phyloP scores from a whole-genome alignment of 192 early-diverging fungal genomes.

The Obelidium mucronatum region DNA sequence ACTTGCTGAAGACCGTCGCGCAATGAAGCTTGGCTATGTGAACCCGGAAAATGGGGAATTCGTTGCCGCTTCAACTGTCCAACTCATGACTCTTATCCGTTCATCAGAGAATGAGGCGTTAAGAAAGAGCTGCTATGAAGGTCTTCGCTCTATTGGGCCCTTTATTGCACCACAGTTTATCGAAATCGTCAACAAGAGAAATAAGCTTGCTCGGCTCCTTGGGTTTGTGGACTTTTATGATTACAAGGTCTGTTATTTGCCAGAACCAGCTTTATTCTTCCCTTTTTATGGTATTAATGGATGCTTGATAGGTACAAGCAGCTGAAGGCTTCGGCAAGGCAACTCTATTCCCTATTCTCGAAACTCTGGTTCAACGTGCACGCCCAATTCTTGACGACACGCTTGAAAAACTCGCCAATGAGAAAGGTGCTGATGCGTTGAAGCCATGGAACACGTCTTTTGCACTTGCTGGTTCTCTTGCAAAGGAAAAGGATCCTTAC shows the following conservation, averaged over 20 bases:
- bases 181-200: slow-evolving; percentile 44
- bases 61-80: slow-evolving; percentile 39
- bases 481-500: slow-evolving; percentile 30
- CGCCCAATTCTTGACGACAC: slow-evolving; percentile 36
- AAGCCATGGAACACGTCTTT: slow-evolving; percentile 40
- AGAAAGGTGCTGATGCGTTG: slow-evolving; percentile 42
- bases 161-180: slow-evolving; percentile 42
- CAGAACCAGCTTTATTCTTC: too few species aligned
- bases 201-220: slow-evolving; percentile 40
- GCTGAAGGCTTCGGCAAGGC: slow-evolving; percentile 48
- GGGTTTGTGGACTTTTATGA: slow-evolving; percentile 42
- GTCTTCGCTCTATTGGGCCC: slow-evolving; percentile 39
- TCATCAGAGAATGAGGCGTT: slow-evolving; percentile 35
- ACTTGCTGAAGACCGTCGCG: slow-evolving; percentile 27
- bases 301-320: too few species aligned
- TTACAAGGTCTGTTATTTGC: slow-evolving; percentile 37
- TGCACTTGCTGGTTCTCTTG: slow-evolving; percentile 30
- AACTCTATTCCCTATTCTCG: slow-evolving; percentile 43
- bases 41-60: slow-evolving; percentile 28
- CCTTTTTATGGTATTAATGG: too few species aligned
- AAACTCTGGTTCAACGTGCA: slow-evolving; percentile 33
- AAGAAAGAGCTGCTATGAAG: slow-evolving; percentile 41
- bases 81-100: slow-evolving; percentile 40
- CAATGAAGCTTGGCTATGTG: slow-evolving; percentile 39
- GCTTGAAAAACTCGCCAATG: slow-evolving; percentile 31